A percentile compares a stretch with the other conserved stretches of the same genome.
Evolutionary conservation across 176 grass and related monocot genomes (phyloP).

Genomic region (Paspalum notatum): DNA sequence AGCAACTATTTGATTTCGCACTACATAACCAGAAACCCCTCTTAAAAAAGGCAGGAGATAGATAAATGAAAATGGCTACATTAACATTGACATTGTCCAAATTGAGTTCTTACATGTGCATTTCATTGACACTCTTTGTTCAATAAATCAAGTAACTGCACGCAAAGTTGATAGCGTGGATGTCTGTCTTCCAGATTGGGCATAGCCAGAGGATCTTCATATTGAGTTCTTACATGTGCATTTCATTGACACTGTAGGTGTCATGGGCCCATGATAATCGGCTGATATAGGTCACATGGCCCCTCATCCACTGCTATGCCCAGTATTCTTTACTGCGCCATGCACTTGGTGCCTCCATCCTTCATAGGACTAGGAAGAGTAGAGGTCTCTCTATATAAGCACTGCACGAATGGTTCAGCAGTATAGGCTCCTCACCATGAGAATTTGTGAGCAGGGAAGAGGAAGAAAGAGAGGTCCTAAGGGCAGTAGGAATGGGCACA

Average conservation of each 20-base stretch:
- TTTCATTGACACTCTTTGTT: not conserved
- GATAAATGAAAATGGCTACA: not conserved
- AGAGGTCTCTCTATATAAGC: not conserved
- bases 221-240: not conserved
- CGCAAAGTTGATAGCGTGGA: not conserved
- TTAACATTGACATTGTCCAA: not conserved
- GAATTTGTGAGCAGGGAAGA: conserved; percentile 22
- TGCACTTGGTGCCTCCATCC: not conserved
- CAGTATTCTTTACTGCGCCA: not conserved
- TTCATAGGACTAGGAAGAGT: not conserved
- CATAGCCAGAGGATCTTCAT: not conserved
- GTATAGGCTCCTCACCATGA: not conserved
- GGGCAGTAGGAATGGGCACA: conserved; percentile 33
- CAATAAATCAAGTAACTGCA: not conserved
- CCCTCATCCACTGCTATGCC: not conserved
- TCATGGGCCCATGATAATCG: not conserved
- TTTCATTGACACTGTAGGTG: not conserved
- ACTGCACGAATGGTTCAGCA: not conserved
- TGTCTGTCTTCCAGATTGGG: no score
- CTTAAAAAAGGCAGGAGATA: not conserved
- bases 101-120: no score
- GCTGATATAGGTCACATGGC: not conserved
- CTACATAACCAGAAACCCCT: not conserved
- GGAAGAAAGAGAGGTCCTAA: conserved; percentile 36
- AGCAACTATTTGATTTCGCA: not conserved